Evolutionary conservation across 768 basidiomycete species (phyloP).

Genomic region (Boletus coccyginus): DNA sequence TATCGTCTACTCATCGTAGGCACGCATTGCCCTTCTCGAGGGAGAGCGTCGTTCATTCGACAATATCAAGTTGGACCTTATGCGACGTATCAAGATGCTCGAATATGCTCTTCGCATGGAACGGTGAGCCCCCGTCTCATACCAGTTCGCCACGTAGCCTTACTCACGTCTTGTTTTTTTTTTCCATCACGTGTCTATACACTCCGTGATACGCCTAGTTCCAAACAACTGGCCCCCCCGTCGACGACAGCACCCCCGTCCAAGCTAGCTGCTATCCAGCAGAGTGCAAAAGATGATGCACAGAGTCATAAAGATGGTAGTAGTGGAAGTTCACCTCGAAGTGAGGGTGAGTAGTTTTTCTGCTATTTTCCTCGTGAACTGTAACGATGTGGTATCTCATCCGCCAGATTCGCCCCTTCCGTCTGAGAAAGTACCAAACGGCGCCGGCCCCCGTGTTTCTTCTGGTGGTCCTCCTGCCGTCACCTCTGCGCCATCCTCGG

Average conservation of each 20-base stretch:
- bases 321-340: slow-evolving; percentile 78
- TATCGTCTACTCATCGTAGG: slow-evolving; percentile 45
- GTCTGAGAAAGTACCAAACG: slow-evolving; percentile 69
- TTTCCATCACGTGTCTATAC: slow-evolving; percentile 30
- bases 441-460: slow-evolving; percentile 50
- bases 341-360: slow-evolving; percentile 57
- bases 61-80: slow-evolving; percentile 92
- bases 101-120: slow-evolving; percentile 97
- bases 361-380: neutral
- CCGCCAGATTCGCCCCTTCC: slow-evolving; percentile 66
- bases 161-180: slow-evolving; percentile 17
- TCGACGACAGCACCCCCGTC: slow-evolving; percentile 57
- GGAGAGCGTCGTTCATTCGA: slow-evolving; percentile 97
- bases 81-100: slow-evolving; percentile 98
- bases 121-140: slow-evolving; percentile 55
- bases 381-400: slow-evolving; percentile 6
- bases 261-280: slow-evolving; percentile 63
- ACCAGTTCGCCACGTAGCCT: neutral
- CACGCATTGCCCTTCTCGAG: slow-evolving; percentile 94
- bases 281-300: slow-evolving; percentile 66
- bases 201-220: slow-evolving; percentile 41
- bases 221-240: slow-evolving; percentile 70
- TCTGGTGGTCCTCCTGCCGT: slow-evolving; percentile 42
- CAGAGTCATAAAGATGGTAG: slow-evolving; percentile 77
- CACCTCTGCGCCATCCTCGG: slow-evolving; percentile 33